Conservation (phyloP, 768 basidiomycete species). For the Boletales sp. region DNA sequence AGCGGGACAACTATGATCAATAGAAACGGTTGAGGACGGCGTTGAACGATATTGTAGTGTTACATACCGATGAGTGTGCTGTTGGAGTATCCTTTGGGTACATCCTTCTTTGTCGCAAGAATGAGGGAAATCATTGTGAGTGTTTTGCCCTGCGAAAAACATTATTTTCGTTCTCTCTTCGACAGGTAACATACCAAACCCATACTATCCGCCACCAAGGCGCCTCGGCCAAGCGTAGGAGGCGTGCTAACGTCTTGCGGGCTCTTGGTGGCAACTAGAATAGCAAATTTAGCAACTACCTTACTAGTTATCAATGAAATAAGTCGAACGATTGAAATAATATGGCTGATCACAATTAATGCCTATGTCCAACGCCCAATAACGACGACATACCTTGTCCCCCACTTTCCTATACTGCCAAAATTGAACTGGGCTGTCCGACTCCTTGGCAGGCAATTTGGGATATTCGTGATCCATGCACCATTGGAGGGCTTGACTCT, state of each 20-base stretch:
- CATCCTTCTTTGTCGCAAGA: slow-evolving; percentile 69
- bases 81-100: slow-evolving; percentile 52
- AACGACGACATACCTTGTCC: slow-evolving; percentile 42
- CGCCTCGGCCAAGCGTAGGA: slow-evolving; percentile 78
- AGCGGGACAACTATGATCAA: slow-evolving; percentile 64
- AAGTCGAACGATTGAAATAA: slow-evolving; percentile 61
- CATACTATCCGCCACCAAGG: slow-evolving; percentile 89
- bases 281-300: neutral
- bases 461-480: slow-evolving; percentile 82
- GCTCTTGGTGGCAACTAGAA: slow-evolving; percentile 73
- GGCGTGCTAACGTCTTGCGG: slow-evolving; percentile 52
- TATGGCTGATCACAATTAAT: slow-evolving; percentile 38
- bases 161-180: slow-evolving; percentile 1
- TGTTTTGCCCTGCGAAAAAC: slow-evolving; percentile 72
- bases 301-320: neutral
- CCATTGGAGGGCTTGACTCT: slow-evolving; percentile 88
- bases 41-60: neutral
- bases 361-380: neutral
- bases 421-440: slow-evolving; percentile 81
- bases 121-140: slow-evolving; percentile 83
- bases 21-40: neutral
- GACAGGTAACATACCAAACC: slow-evolving; percentile 42
- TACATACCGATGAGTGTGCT: slow-evolving; percentile 75
- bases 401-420: slow-evolving; percentile 70
- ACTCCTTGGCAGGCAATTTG: slow-evolving; percentile 57